Base-by-base conservation (phyloP, 768 basidiomycete genomes). In the Calvatia gigantea region DNA sequence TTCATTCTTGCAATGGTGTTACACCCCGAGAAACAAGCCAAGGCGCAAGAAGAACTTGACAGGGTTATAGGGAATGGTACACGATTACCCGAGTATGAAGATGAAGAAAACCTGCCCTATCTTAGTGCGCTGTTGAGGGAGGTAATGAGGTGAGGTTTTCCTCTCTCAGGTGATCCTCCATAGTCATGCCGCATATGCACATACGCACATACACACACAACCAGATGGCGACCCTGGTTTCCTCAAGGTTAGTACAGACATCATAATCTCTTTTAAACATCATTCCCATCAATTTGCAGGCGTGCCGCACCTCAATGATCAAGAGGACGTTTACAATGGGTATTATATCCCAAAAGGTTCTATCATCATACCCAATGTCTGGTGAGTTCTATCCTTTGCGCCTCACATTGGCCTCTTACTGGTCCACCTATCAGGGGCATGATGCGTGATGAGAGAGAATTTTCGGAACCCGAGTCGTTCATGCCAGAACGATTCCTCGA, bases 311-410 rank as follows among this genome's bases (percentile, higher is more conserved):
- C 55, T 60, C 32, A 54, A 61, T 8, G 67, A 62, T 6, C 66
- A 69, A 53, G 77, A 81, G 43, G 80, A 82, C 56, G 62, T 70
- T 3, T 81, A 77, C 54, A 69, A 74, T 2, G 78, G 75, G 1
- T 73, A 74, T 55, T 66, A 66, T 37, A 77, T 82, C 38, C 79
- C 78, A 0, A 73, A 76, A 57, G 75, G 68, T 15, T 64, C 73
- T 0, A 57, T 73, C 2, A 67, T 75, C 17, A 64, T 74, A 19
- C 67, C 60, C 3, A 75, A 75, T 50, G 58, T 65, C 28, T 75
- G 73, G 74, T 70, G 50, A 8, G 53, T n/a, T 1, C 7, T 3
- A 12, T 44, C n/a, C 6, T 14, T 2, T 15, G 39, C 35, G 12
- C 7, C 12, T 23, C 19, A 14, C 25, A 17, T 8, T 21, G 21